A percentile compares a stretch with the other conserved stretches of the same genome.
Evolutionary conservation across 2,329 filamentous ascomycete species (phyloP).

Genomic region (Colletotrichum shisoi): DNA sequence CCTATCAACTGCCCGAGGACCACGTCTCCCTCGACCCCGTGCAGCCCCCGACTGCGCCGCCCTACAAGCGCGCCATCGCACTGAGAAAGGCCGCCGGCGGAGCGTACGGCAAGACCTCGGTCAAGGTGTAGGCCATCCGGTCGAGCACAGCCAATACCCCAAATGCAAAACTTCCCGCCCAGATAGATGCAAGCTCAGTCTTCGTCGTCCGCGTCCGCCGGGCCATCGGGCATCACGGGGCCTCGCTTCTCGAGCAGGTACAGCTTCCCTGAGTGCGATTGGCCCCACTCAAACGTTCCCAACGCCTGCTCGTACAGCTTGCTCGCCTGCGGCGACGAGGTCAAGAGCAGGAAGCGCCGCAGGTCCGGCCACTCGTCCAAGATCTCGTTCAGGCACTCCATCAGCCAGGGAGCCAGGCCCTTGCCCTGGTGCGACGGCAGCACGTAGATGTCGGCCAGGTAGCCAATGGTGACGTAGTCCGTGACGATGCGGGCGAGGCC

Average conservation of each 20-base stretch:
- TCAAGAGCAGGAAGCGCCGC: constrained; percentile 65
- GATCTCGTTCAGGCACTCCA: constrained; percentile 66
- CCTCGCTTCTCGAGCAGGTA: constrained; percentile 54
- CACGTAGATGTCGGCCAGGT: constrained; percentile 71
- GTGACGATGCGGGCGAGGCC: constrained; percentile 49
- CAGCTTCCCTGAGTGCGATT: constrained; percentile 53
- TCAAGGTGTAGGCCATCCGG: constrained; percentile 43
- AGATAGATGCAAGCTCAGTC: constrained; percentile 4
- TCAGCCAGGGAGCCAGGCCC: constrained; percentile 72
- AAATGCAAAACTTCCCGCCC: background rate
- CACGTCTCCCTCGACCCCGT: constrained; percentile 89
- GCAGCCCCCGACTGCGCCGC: constrained; percentile 93
- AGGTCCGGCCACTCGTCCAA: constrained; percentile 65
- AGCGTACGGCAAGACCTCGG: constrained; percentile 74
- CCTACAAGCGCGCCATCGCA: constrained; percentile 91
- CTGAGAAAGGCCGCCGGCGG: constrained; percentile 78
- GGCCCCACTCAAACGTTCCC: constrained; percentile 55
- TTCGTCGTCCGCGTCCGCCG: constrained; percentile 23
- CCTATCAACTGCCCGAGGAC: constrained; percentile 86
- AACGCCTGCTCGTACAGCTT: constrained; percentile 59
- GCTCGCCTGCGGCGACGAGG: constrained; percentile 48
- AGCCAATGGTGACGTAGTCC: constrained; percentile 38
- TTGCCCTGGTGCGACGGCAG: constrained; percentile 65
- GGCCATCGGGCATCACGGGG: constrained; percentile 37
- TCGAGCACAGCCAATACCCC: background rate